These are phyloP conservation scores for Fragosphaeria purpurea DNA, from an alignment of 2,329 filamentous ascomycete genomes.

Conservation along the genomic window DNA sequence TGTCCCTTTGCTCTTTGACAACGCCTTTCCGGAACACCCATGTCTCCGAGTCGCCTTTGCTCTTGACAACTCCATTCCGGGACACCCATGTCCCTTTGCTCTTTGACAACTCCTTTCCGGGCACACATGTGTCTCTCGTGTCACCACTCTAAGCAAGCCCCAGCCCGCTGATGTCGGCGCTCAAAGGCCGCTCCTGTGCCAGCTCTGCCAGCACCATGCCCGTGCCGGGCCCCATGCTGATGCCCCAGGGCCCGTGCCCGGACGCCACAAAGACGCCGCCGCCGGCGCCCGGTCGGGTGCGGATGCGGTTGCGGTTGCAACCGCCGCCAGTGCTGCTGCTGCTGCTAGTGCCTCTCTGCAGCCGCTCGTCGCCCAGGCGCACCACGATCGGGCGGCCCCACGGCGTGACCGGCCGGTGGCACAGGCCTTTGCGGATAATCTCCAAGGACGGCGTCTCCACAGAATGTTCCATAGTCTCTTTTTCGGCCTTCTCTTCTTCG, in stretches of 20 bases:
- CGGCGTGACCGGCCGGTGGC: conserved; percentile 61
- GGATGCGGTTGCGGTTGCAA: conserved; percentile 15
- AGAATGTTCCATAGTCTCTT: no score
- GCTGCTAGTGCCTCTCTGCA: conserved; percentile 32
- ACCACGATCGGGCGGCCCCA: conserved; percentile 55
- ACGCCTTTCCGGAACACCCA: no score
- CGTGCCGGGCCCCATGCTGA: conserved; percentile 54
- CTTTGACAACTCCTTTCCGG: no score
- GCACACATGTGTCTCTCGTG: no score
- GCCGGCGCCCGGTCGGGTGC: conserved; percentile 28
- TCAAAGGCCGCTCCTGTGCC: conserved; percentile 47
- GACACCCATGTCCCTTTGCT: no score
- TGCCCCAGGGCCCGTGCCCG: conserved; percentile 72
- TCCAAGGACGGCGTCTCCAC: conserved; percentile 42
- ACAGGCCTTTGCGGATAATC: conserved; percentile 53
- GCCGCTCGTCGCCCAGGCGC: conserved; percentile 42
- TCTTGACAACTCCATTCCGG: no score
- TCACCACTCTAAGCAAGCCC: conserved; percentile 11
- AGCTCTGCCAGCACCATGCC: conserved; percentile 63
- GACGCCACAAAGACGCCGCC: conserved; percentile 62
- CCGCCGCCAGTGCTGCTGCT: not conserved
- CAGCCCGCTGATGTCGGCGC: conserved; percentile 48
- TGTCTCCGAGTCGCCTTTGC: no score
- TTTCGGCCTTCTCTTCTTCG: conserved; percentile 13
- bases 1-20: no score